These are phyloP conservation scores for Lipomyces yarrowii DNA, from an alignment of 1,139 yeast genomes.

Conservation along the genomic window DNA sequence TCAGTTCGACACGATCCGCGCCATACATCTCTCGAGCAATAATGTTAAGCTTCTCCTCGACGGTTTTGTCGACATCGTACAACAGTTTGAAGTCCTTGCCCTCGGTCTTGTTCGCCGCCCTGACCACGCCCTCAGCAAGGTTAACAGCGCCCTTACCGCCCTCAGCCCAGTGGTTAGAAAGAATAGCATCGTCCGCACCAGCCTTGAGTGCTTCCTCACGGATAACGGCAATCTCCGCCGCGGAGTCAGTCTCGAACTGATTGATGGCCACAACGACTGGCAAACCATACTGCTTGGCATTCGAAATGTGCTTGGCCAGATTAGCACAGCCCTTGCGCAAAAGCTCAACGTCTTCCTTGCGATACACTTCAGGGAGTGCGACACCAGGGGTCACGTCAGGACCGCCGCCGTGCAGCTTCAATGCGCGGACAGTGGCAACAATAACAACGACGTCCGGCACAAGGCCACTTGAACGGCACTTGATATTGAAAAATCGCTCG, in stretches of 20 bases:
- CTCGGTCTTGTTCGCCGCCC: conserved; percentile 60
- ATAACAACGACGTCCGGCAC: conserved; percentile 90
- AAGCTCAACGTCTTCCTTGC: conserved; percentile 82
- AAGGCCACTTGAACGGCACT: conserved; percentile 91
- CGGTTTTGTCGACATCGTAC: conserved; percentile 64
- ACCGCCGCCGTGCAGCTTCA: conserved; percentile 98
- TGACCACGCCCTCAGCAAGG: conserved; percentile 82
- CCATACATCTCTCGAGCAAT: conserved; percentile 95
- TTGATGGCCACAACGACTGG: conserved; percentile 97
- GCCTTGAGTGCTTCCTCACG: conserved; percentile 83
- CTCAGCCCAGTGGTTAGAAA: conserved; percentile 96
- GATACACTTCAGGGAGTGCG: conserved; percentile 83
- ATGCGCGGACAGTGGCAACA: conserved; percentile 96
- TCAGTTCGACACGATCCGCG: conserved; percentile 84
- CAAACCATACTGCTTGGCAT: conserved; percentile 83
- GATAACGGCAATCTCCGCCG: conserved; percentile 79
- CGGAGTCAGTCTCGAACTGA: conserved; percentile 84
- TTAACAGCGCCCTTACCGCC: conserved; percentile 95
- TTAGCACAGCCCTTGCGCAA: conserved; percentile 84
- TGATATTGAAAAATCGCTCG: conserved; percentile 94
- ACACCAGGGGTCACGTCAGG: conserved; percentile 97
- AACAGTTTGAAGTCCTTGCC: conserved; percentile 68
- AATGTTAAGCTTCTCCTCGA: conserved; percentile 78
- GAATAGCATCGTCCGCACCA: conserved; percentile 95
- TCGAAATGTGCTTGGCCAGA: conserved; percentile 86